These are phyloP conservation scores for Carex scoparia DNA, from an alignment of 176 grass and related monocot species.

Conservation along the genomic window DNA sequence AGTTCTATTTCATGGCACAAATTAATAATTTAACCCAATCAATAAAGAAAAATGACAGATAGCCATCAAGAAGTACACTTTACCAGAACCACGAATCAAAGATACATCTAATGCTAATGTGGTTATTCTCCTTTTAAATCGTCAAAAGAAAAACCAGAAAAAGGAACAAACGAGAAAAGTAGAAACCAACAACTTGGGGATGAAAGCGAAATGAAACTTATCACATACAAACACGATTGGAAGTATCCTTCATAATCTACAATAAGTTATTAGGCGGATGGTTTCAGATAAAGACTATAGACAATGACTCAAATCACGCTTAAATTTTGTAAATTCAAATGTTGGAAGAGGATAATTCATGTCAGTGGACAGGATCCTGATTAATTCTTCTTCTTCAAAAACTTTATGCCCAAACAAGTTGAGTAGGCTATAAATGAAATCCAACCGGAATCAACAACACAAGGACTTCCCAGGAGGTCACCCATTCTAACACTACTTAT, in stretches of 20 bases:
- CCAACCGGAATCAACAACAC: no score
- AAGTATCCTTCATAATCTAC: neutral
- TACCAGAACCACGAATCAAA: neutral
- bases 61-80: neutral
- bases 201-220: constrained; percentile 26
- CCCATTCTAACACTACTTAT: no score
- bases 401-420: no score
- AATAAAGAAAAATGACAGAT: neutral
- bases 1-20: neutral
- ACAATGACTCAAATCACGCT: neutral
- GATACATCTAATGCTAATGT: neutral
- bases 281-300: neutral
- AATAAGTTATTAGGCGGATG: constrained; percentile 5
- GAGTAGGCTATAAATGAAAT: no score
- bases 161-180: neutral
- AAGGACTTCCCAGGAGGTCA: no score
- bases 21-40: neutral
- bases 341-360: constrained; percentile 2
- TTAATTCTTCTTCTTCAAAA: no score
- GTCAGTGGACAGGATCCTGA: neutral
- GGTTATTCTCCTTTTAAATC: neutral
- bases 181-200: neutral
- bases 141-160: constrained; percentile 6
- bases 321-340: neutral
- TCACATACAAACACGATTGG: neutral